Evolutionary conservation across 345 rosid genomes (phyloP).

Genomic region (Firmiana major): DNA sequence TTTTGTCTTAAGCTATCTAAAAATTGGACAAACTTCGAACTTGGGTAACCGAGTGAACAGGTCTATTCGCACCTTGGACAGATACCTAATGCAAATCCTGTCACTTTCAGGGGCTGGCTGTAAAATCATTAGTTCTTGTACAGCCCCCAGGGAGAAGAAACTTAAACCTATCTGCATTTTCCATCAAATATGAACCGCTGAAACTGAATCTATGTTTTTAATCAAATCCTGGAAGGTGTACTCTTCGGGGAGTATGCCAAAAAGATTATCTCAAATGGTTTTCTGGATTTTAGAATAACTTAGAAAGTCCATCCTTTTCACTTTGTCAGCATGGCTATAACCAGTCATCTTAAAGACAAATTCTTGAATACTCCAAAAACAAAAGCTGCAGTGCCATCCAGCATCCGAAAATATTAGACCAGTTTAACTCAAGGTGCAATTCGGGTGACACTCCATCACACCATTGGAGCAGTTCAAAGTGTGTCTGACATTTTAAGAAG

Average conservation of each 20-base stretch:
- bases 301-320: conserved; percentile 42
- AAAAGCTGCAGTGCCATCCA: conserved; percentile 97
- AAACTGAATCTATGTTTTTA: conserved; percentile 79
- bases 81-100: too few relatives aligned
- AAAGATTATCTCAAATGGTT: conserved; percentile 66
- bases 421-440: conserved; percentile 64
- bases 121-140: too few relatives aligned
- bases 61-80: too few relatives aligned
- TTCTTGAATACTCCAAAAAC: conserved; percentile 55
- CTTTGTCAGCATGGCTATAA: conserved; percentile 93
- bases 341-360: conserved; percentile 90
- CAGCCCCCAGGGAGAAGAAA: too few relatives aligned
- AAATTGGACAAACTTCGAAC: too few relatives aligned
- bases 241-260: conserved; percentile 88
- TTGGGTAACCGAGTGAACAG: too few relatives aligned
- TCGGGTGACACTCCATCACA: conserved; percentile 68
- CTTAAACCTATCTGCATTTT: conserved; percentile 68
- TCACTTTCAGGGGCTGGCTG: too few relatives aligned
- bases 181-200: conserved; percentile 76
- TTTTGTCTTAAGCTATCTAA: too few relatives aligned
- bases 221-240: conserved; percentile 72
- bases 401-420: conserved; percentile 68
- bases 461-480: conserved; percentile 77
- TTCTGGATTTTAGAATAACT: conserved; percentile 57
- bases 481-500: conserved; percentile 72